phyloP scores from a whole-genome alignment of 345 rosid species.

The Citrus mangshanensis region DNA sequence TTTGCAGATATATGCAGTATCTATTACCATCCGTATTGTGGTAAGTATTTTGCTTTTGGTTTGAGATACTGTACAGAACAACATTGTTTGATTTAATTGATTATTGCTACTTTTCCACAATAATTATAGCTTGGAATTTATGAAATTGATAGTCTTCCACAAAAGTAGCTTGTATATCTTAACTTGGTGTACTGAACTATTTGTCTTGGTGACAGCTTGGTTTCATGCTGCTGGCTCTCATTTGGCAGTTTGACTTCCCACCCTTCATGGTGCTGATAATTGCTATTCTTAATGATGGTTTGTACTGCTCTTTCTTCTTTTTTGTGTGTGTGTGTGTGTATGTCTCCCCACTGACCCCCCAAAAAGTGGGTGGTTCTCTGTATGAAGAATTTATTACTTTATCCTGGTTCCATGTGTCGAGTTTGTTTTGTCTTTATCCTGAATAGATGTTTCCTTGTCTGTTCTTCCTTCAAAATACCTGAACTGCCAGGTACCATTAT shows the following conservation, averaged over 20 bases:
- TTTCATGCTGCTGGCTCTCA: constrained; percentile 63
- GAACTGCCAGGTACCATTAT: constrained; percentile 46
- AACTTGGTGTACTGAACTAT: not conserved
- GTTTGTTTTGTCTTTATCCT: not conserved
- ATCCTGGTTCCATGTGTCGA: not conserved
- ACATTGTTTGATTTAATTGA: not conserved
- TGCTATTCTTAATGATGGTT: constrained; percentile 58
- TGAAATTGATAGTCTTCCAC: not conserved
- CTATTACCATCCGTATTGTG: constrained; percentile 88
- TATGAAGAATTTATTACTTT: not conserved
- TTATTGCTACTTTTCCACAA: not conserved
- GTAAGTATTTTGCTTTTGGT: constrained; percentile 28
- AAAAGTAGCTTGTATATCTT: constrained; percentile 3
- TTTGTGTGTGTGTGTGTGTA: not conserved
- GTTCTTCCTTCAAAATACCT: not conserved
- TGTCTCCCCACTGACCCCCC: too few relatives aligned
- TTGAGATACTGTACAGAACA: not conserved
- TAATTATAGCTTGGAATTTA: not conserved
- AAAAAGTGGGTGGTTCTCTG: not conserved
- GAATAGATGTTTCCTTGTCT: not conserved
- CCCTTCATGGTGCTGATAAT: constrained; percentile 69
- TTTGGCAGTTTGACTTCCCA: constrained; percentile 67
- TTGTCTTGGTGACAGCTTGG: constrained; percentile 43
- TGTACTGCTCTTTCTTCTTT: constrained; percentile 2
- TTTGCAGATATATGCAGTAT: constrained; percentile 81